phyloP scores from a whole-genome alignment of 495 filamentous ascomycete genomes.

The Aspergillus cavernicola region DNA sequence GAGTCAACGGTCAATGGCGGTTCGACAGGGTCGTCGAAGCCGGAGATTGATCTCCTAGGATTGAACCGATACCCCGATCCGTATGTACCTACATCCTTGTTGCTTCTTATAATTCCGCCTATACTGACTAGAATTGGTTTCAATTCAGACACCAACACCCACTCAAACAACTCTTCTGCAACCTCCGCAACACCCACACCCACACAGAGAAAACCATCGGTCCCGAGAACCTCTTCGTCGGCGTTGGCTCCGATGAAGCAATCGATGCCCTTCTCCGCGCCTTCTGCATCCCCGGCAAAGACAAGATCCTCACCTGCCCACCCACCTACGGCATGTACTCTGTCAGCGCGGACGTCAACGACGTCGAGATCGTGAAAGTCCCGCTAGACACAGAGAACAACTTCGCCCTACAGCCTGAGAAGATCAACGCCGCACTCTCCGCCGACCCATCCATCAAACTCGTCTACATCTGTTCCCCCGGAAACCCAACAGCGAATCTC shows the following conservation, averaged over 20 bases:
- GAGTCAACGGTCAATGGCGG: slow-evolving; percentile 30
- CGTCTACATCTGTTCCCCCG: slow-evolving; percentile 87
- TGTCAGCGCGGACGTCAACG: slow-evolving; percentile 91
- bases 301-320: slow-evolving; percentile 90
- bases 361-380: slow-evolving; percentile 79
- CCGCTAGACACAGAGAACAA: slow-evolving; percentile 58
- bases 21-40: slow-evolving; percentile 35
- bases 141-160: slow-evolving; percentile 70
- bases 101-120: background rate
- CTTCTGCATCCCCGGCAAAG: slow-evolving; percentile 83
- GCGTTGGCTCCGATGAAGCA: slow-evolving; percentile 92
- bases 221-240: slow-evolving; percentile 85
- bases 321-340: slow-evolving; percentile 99
- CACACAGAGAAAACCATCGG: slow-evolving; percentile 72
- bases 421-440: slow-evolving; percentile 62
- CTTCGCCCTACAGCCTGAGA: slow-evolving; percentile 68
- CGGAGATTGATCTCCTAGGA: slow-evolving; percentile 64
- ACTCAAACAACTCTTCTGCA: slow-evolving; percentile 83
- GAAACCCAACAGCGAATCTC: slow-evolving; percentile 83
- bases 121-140: background rate
- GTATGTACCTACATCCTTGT: slow-evolving; percentile 40
- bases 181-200: slow-evolving; percentile 78
- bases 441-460: slow-evolving; percentile 72
- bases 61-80: slow-evolving; percentile 96
- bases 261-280: slow-evolving; percentile 90